A percentile compares a stretch with the other conserved stretches of the same genome.
These are phyloP conservation scores for Cyanidiococcus yangmingshanensis DNA, from an alignment of 23 red algal species.

Conservation along the genomic window DNA sequence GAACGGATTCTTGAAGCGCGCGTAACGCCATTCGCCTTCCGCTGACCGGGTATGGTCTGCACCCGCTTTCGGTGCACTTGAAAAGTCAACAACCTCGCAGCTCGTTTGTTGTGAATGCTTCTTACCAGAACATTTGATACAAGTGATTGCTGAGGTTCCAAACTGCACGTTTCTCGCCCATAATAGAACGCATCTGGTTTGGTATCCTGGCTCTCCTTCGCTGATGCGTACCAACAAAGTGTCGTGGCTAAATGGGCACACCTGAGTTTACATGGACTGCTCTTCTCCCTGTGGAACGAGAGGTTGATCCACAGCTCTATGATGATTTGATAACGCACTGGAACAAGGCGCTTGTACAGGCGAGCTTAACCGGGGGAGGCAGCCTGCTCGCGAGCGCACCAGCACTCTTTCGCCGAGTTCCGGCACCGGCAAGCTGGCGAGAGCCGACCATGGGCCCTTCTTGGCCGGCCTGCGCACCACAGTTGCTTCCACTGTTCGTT, in stretches of 20 bases:
- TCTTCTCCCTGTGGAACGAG: not conserved
- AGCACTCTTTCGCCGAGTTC: not conserved
- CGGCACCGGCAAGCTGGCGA: not conserved
- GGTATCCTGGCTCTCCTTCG: too few relatives aligned
- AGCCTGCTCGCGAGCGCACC: not conserved
- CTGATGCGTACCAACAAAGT: too few relatives aligned
- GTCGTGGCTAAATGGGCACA: not conserved
- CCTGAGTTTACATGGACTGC: not conserved
- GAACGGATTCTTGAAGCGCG: too few relatives aligned
- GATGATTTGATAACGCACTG: not conserved
- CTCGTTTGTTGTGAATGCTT: not conserved
- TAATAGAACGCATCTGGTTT: too few relatives aligned
- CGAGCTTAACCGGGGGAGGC: not conserved
- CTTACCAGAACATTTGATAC: not conserved
- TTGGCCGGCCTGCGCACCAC: not conserved
- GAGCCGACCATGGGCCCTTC: not conserved
- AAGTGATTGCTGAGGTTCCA: too few relatives aligned
- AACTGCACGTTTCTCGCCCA: too few relatives aligned
- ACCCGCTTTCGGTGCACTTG: too few relatives aligned
- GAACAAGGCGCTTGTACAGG: not conserved
- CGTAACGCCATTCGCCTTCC: too few relatives aligned
- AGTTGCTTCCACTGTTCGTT: not conserved
- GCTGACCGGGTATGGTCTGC: too few relatives aligned
- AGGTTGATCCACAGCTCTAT: constrained; percentile 11
- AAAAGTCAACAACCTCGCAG: too few relatives aligned